phyloP scores from a whole-genome alignment of 2,329 filamentous ascomycete species.

The Fusarium mexicanum region DNA sequence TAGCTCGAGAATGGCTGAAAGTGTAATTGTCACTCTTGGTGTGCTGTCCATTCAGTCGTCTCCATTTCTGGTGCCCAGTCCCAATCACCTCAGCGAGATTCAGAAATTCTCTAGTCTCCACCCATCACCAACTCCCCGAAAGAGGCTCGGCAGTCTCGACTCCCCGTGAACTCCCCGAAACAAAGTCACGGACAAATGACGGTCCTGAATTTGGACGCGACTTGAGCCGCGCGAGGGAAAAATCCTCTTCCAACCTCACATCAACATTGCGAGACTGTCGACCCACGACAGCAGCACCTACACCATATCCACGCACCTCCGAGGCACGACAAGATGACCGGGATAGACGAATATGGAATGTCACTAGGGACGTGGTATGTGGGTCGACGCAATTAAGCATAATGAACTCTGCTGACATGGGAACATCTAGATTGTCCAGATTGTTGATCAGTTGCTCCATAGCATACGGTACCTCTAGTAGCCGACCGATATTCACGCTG shows the following conservation, averaged over 20 bases:
- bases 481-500: not conserved
- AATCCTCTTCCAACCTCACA: constrained; percentile 17
- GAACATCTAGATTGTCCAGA: constrained; percentile 8
- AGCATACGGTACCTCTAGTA: not conserved
- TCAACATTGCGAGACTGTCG: not conserved
- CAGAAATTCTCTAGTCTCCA: not conserved
- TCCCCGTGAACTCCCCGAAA: constrained; percentile 32
- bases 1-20: not conserved
- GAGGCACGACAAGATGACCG: not conserved
- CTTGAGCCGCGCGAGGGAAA: not conserved
- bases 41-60: not conserved
- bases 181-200: constrained; percentile 17
- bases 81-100: not conserved
- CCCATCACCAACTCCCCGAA: constrained; percentile 26
- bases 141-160: not conserved
- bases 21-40: not conserved
- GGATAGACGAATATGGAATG: not conserved
- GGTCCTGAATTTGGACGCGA: not conserved
- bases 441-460: constrained; percentile 3
- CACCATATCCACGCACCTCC: not conserved
- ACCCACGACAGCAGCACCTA: not conserved
- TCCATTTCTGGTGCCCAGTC: not conserved
- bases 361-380: constrained; percentile 18
- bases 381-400: constrained; percentile 30
- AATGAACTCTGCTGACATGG: constrained; percentile 20